Evolutionary conservation across 2,329 filamentous ascomycete species (phyloP), one percentile per base, ranked within the genome.

Genomic region (Talaromyces atroroseus): DNA sequence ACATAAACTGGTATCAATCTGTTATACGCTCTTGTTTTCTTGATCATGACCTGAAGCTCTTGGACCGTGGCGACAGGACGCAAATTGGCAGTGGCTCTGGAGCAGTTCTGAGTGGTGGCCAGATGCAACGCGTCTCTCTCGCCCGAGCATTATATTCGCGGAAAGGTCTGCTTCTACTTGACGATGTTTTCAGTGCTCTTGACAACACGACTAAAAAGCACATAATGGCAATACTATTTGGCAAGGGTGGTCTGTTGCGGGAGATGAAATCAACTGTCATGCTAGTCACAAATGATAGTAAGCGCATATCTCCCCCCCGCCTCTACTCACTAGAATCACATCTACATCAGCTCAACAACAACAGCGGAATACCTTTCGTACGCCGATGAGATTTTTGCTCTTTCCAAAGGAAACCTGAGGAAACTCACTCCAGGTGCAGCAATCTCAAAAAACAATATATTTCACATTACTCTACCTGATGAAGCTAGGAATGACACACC

Each of bases 141-240:
- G 79, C 80, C 16, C 69, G 80, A 52, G 79, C 78, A 14, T 66
- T 80, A 12, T 82, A 81, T 61, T 72, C 78, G 20, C 71, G 56
- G 8, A 52, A 29, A 7, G 47, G 45, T 7, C 45, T 56, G 8
- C 12, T 60, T 12, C 23, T 60, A 12, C 48, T 59, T 12, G 58
- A 60, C 44, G 52, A 58, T 47, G 21, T 52, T 10, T 55, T 60
- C 44, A 56, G 55, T 46, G 58, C 55, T 12, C 51, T 60, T 48
- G 58, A 60, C 32, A 32, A 29, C 7, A 26, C n/a, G 20, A 58
- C 58, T 3, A 51, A 44, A 29, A 47, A 54, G n/a, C 42, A 44
- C 14, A 58, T 60, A 10, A 47, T 49, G 29, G 7, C n/a, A 23
- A 32, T 52, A 7, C 36, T 60, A 23, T 52, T 60, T 8, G 52